These are phyloP conservation scores for Monotropa hypopitys DNA, from an alignment of 179 eudicot genomes.

Conservation along the genomic window DNA sequence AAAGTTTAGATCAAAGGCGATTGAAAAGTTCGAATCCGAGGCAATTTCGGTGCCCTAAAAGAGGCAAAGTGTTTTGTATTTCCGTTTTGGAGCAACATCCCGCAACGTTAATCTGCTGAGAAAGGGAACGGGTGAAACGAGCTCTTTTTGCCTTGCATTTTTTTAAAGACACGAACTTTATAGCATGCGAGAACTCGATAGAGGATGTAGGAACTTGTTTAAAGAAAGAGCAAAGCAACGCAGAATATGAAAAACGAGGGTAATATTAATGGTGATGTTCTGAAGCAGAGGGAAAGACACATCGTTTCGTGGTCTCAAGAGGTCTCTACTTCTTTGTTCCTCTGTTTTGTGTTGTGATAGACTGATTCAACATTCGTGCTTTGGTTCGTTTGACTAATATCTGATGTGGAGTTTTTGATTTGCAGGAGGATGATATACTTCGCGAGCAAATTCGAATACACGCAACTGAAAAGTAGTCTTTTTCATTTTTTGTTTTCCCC, in stretches of 20 bases:
- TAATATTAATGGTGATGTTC: constrained; percentile 17
- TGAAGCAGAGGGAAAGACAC: constrained; percentile 61
- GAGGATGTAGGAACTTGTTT: not conserved
- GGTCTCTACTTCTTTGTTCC: constrained; percentile 24
- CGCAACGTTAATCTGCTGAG: not conserved
- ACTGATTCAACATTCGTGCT: not conserved
- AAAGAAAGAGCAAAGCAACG: constrained; percentile 10
- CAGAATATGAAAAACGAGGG: constrained; percentile 35
- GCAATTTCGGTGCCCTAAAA: constrained; percentile 16
- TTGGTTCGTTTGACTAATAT: not conserved
- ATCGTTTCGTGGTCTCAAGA: constrained; percentile 91
- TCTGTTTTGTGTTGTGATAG: not conserved
- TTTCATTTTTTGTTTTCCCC: not conserved
- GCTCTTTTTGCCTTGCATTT: constrained; percentile 4
- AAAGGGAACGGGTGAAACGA: not conserved
- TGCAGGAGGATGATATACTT: constrained; percentile 94
- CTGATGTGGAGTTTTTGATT: constrained; percentile 11
- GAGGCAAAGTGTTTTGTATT: constrained; percentile 10
- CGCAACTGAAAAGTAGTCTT: constrained; percentile 74
- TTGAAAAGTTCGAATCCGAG: constrained; percentile 22
- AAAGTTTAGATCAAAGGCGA: constrained; percentile 8
- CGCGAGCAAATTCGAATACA: constrained; percentile 69
- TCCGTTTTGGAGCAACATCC: constrained; percentile 6
- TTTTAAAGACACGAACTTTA: constrained; percentile 11
- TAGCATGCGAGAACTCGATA: constrained; percentile 24